These are phyloP conservation scores for Pulveroboletus sp. DNA, from an alignment of 768 basidiomycete species.

Conservation along the genomic window DNA sequence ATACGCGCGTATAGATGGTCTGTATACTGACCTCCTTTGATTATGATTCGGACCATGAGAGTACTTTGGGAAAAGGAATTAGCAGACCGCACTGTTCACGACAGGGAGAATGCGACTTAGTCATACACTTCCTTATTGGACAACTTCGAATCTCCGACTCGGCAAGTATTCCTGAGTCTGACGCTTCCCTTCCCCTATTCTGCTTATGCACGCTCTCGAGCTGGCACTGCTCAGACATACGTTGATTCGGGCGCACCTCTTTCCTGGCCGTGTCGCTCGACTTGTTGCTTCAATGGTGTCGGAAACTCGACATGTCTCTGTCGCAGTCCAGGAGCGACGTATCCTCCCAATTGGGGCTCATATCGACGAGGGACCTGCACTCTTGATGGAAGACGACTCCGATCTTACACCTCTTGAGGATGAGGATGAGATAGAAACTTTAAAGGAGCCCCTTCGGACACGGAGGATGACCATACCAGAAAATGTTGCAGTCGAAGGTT, in stretches of 20 bases:
- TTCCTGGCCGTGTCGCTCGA: background rate
- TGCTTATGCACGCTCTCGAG: background rate
- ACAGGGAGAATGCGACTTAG: background rate
- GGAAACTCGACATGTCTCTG: background rate
- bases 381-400: conserved; percentile 2
- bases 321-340: background rate
- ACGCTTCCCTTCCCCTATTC: conserved; percentile 6
- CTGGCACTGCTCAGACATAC: background rate
- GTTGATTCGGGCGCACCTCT: background rate
- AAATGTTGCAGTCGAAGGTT: background rate
- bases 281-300: background rate
- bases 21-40: conserved; percentile 69
- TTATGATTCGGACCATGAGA: conserved; percentile 81
- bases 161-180: background rate
- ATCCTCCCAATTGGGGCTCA: conserved; percentile 2
- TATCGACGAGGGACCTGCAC: background rate
- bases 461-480: background rate
- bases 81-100: background rate
- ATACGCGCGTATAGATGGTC: background rate
- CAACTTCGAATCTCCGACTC: conserved; percentile 20
- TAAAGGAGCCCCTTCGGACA: background rate
- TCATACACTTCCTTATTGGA: background rate
- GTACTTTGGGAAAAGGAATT: background rate
- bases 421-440: conserved; percentile 3
- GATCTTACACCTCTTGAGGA: conserved; percentile 17